Conservation (phyloP, 1,284 basidiomycete species). For the Heliocybe sulcata region DNA sequence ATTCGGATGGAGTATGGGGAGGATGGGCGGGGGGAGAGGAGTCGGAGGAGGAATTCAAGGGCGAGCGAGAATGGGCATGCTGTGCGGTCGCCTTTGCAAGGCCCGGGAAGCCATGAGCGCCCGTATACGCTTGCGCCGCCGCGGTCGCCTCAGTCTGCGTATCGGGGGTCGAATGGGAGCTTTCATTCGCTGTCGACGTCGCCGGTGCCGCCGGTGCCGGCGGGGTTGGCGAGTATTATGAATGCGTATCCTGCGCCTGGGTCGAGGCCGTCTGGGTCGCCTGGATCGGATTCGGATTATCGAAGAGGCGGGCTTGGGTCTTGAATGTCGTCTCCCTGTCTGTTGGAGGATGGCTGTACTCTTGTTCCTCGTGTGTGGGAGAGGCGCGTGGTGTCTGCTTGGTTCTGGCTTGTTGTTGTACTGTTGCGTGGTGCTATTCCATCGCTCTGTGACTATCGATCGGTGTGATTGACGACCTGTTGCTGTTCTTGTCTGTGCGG, state of each 20-base stretch:
- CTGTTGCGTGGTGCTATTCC: neutral
- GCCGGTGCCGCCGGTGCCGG: conserved; percentile 24
- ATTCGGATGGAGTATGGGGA: conserved; percentile 21
- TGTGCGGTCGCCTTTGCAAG: neutral
- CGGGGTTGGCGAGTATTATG: conserved; percentile 60
- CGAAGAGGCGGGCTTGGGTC: neutral
- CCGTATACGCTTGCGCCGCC: conserved; percentile 2
- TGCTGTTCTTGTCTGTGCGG: neutral
- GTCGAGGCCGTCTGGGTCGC: conserved; percentile 8
- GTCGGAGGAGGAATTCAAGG: neutral
- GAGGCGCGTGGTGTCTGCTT: too few relatives aligned
- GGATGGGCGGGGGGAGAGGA: neutral
- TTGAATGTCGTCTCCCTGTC: neutral
- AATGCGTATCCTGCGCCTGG: conserved; percentile 40
- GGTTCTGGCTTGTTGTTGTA: neutral
- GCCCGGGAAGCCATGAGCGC: conserved; percentile 2
- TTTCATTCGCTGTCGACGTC: conserved; percentile 26
- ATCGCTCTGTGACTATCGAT: too few relatives aligned
- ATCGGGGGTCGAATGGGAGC: conserved; percentile 1
- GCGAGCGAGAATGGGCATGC: neutral
- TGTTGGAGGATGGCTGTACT: too few relatives aligned
- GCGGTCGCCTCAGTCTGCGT: conserved; percentile 14
- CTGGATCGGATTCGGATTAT: conserved; percentile 14
- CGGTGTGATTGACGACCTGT: too few relatives aligned
- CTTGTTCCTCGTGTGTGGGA: too few relatives aligned